These are phyloP conservation scores for Anethum foeniculum DNA, from an alignment of 140 eudicot genomes.

Conservation along the genomic window DNA sequence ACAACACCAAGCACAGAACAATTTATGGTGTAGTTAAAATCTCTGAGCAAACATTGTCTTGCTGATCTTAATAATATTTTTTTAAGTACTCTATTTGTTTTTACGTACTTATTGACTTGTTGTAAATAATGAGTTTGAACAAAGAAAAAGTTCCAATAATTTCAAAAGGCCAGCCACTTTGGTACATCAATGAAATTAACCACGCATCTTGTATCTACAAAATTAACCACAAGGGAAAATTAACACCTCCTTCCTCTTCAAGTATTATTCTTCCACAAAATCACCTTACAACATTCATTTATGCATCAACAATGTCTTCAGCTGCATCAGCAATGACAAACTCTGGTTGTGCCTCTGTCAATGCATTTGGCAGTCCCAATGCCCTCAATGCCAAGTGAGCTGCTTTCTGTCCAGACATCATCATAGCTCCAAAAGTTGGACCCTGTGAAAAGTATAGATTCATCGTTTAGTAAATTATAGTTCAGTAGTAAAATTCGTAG, in stretches of 20 bases:
- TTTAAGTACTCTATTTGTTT: background rate
- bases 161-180: background rate
- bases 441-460: slow-evolving; percentile 2
- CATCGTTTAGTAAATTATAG: background rate
- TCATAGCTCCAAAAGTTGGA: slow-evolving; percentile 12
- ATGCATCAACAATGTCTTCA: slow-evolving; percentile 4
- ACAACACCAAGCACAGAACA: background rate
- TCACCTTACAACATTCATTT: background rate
- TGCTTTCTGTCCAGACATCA: slow-evolving; percentile 14
- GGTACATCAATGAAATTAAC: background rate
- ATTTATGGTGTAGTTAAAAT: background rate
- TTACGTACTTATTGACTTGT: background rate
- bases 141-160: background rate
- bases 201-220: slow-evolving; percentile 7
- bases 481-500: background rate
- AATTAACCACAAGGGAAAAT: background rate
- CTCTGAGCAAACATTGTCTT: too few relatives aligned
- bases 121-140: background rate
- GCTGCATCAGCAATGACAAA: slow-evolving; percentile 9
- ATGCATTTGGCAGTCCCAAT: slow-evolving; percentile 13
- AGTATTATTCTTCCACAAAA: background rate
- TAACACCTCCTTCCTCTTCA: too few relatives aligned
- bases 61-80: too few relatives aligned
- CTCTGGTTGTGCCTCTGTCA: slow-evolving; percentile 10
- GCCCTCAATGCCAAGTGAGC: slow-evolving; percentile 16